A percentile compares a stretch with the other conserved stretches of the same genome.
phyloP scores from a whole-genome alignment of 2,329 filamentous ascomycete species.

The Fusarium fujikuroi region DNA sequence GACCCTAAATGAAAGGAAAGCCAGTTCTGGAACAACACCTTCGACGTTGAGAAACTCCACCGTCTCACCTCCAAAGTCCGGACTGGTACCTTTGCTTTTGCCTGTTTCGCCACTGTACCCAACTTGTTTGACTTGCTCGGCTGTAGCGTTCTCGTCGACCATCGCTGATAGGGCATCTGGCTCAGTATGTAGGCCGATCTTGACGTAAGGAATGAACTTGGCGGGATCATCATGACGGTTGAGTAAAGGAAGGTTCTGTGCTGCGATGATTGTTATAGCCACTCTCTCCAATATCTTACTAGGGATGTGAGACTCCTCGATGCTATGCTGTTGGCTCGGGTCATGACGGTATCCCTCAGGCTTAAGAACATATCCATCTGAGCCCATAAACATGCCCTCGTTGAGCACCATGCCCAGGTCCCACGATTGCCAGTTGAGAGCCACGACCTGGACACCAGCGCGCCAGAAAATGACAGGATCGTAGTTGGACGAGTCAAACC shows the following conservation, averaged over 20 bases:
- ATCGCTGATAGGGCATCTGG: not conserved
- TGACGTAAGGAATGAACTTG: constrained; percentile 17
- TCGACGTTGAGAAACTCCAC: constrained; percentile 9
- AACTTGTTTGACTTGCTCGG: not conserved
- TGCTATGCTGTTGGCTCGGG: fast-evolving
- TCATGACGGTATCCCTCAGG: constrained; percentile 69
- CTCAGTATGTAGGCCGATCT: constrained; percentile 3
- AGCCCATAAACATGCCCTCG: constrained; percentile 93
- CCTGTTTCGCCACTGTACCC: constrained; percentile 6
- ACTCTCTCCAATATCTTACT: not conserved
- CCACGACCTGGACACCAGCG: constrained; percentile 94
- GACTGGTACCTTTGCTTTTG: constrained; percentile 1
- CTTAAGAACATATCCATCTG: constrained; percentile 86
- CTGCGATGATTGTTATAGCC: not conserved
- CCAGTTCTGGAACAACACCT: constrained; percentile 1
- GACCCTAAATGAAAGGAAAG: constrained; percentile 1
- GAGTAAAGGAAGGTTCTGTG: constrained; percentile 9
- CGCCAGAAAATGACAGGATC: constrained; percentile 93
- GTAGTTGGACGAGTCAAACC: constrained; percentile 88
- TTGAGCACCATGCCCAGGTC: constrained; percentile 96
- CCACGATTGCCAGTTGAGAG: constrained; percentile 95
- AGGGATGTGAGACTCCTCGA: not conserved
- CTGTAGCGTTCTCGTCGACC: not conserved
- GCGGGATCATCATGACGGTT: not conserved
- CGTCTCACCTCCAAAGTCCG: not conserved